Percentiles rank a stretch among this genome's conserved stretches.
Conservation (phyloP, 140 eudicot species). For the Senecio squalidus region DNA sequence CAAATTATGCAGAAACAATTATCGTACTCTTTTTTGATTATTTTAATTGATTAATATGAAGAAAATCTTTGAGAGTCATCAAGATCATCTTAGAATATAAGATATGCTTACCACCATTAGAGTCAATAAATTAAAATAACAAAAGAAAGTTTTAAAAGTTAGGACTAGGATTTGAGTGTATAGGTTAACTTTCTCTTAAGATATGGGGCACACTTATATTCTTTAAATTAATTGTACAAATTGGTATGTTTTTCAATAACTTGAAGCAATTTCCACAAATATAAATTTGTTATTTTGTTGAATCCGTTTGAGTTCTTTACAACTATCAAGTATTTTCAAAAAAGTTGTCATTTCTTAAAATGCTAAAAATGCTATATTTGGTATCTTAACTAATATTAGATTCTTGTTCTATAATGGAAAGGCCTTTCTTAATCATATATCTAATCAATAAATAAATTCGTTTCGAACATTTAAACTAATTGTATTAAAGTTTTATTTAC, state of each 20-base stretch:
- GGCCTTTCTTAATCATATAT: slow-evolving; percentile 4
- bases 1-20: slow-evolving; percentile 15
- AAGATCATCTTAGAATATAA: slow-evolving; percentile 44
- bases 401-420: slow-evolving; percentile 25
- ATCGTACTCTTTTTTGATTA: neutral
- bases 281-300: slow-evolving; percentile 17
- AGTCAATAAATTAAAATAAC: slow-evolving; percentile 26
- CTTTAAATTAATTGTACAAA: slow-evolving; percentile 12
- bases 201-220: slow-evolving; percentile 19
- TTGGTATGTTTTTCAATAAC: slow-evolving; percentile 9
- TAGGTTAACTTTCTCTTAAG: slow-evolving; percentile 25
- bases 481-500: neutral
- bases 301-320: slow-evolving; percentile 12
- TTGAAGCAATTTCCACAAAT: slow-evolving; percentile 14
- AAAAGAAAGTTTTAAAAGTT: slow-evolving; percentile 20
- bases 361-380: slow-evolving; percentile 26
- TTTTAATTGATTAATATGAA: slow-evolving; percentile 20
- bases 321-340: slow-evolving; percentile 12
- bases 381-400: slow-evolving; percentile 28
- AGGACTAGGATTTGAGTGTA: slow-evolving; percentile 39
- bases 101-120: slow-evolving; percentile 24
- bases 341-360: slow-evolving; percentile 34
- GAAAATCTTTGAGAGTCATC: slow-evolving; percentile 54
- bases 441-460: slow-evolving; percentile 12
- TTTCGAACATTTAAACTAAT: neutral